These are phyloP conservation scores for Styphnolobium japonicum DNA, from an alignment of 306 rosid genomes.

Conservation along the genomic window DNA sequence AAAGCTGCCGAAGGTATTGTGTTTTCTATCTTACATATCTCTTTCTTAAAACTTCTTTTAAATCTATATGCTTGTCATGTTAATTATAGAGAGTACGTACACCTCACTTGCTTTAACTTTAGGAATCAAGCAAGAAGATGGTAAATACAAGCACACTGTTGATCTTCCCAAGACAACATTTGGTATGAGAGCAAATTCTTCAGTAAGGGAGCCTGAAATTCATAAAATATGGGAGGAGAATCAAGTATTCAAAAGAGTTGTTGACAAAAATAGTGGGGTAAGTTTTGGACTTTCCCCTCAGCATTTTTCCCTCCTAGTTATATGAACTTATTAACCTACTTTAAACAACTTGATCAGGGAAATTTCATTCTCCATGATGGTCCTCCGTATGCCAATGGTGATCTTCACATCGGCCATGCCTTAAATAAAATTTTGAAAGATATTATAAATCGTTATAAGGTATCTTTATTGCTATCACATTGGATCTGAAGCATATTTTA, in stretches of 20 bases:
- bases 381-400: constrained; percentile 98
- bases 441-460: constrained; percentile 95
- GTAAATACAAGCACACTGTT: constrained; percentile 95
- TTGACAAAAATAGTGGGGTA: constrained; percentile 78
- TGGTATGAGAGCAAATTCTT: constrained; percentile 91
- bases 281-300: constrained; percentile 33
- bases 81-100: constrained; percentile 4
- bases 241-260: constrained; percentile 71
- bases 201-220: constrained; percentile 84
- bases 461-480: constrained; percentile 23
- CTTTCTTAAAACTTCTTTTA: neutral
- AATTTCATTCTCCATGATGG: constrained; percentile 93
- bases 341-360: constrained; percentile 49
- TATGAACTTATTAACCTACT: constrained; percentile 29
- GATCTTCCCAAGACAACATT: constrained; percentile 93
- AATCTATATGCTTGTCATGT: neutral
- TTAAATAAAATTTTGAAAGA: constrained; percentile 94
- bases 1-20: constrained; percentile 70
- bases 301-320: neutral
- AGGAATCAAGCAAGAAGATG: constrained; percentile 82
- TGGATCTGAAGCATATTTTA: neutral
- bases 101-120: constrained; percentile 28
- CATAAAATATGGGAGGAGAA: constrained; percentile 93
- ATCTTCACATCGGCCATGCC: constrained; percentile 98
- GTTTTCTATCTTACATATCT: neutral